Conservation (phyloP, 2,329 filamentous ascomycete genomes). For the Alternaria sp. region DNA sequence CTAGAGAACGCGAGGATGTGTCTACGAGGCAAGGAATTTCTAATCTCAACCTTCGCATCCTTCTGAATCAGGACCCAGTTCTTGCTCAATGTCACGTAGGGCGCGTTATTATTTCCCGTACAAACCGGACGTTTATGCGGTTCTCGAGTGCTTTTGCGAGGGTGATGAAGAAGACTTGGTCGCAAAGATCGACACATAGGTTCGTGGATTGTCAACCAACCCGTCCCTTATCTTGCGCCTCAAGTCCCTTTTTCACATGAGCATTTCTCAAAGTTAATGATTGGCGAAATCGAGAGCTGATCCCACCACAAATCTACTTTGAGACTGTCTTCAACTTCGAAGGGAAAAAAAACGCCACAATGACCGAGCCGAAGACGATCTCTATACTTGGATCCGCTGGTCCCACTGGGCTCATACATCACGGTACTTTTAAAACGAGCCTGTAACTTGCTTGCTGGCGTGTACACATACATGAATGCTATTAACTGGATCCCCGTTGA, state of each 20-base stretch:
- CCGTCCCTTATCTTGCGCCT: background rate
- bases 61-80: conserved; percentile 58
- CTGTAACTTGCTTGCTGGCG: conserved; percentile 2
- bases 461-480: conserved; percentile 2
- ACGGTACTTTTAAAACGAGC: background rate
- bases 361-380: background rate
- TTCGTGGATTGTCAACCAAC: conserved; percentile 48
- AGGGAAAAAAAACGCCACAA: background rate
- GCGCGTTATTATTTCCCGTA: conserved; percentile 63
- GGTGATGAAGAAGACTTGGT: conserved; percentile 62
- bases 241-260: background rate
- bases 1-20: background rate
- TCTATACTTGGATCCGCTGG: background rate
- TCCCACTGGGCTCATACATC: conserved; percentile 5
- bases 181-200: conserved; percentile 57
- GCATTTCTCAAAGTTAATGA: background rate
- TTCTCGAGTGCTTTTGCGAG: conserved; percentile 65
- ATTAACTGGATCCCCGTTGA: conserved; percentile 9
- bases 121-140: conserved; percentile 59
- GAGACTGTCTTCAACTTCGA: background rate
- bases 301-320: background rate
- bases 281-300: background rate
- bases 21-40: background rate
- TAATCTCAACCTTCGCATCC: conserved; percentile 51
- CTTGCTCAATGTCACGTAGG: conserved; percentile 58